Evolutionary conservation across 2,329 filamentous ascomycete genomes (phyloP), one percentile per base, ranked within the genome.

Genomic region (Sphaerulina vaccinii): DNA sequence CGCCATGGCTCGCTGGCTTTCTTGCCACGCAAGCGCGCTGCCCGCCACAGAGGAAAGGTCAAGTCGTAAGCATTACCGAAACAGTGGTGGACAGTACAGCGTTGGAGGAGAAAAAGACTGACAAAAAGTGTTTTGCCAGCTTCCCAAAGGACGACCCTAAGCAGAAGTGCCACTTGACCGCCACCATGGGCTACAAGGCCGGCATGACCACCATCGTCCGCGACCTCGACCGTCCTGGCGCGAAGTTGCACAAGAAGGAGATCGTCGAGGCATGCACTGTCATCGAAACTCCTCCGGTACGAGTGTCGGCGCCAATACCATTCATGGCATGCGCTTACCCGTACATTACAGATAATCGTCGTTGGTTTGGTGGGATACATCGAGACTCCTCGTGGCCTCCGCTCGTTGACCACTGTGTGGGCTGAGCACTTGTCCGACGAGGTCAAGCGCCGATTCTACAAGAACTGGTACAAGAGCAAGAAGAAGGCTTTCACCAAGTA

Each of bases 401-500:
- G 93, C 77, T 99, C 93, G 66, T 90, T 99, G 78, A 96, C 91
- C 76, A 97, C 93, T 74, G 90, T 99, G 75, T 99, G 93, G 93
- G 93, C 93, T 73, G 93, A 97, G 86, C 93, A 99, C 78, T 79
- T 99, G 78, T 89, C 88, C 79, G 93, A 99, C 78, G 93, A 97
- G 82, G 75, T 99, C 78, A 96, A 96, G 87, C 89, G 93, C 73
- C 89, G 93, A 75, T 99, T 99, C 90, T 99, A 99, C 89, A 97
- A 97, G 90, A 99, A 99, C 88, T 99, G 93, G 93, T 99, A 99
- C 88, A 96, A 96, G 88, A 90, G 86, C 85, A 99, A 99, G 91
- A 97, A 96, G 90, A 99, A 99, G 92, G 93, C 93, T 61, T 99
- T 99, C 84, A 99, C 93, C 84, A 96, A 95, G 84, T 99, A 99